Evolutionary conservation across 1,284 basidiomycete genomes (phyloP).

Genomic region (Microbotryum silenes-acaulis): DNA sequence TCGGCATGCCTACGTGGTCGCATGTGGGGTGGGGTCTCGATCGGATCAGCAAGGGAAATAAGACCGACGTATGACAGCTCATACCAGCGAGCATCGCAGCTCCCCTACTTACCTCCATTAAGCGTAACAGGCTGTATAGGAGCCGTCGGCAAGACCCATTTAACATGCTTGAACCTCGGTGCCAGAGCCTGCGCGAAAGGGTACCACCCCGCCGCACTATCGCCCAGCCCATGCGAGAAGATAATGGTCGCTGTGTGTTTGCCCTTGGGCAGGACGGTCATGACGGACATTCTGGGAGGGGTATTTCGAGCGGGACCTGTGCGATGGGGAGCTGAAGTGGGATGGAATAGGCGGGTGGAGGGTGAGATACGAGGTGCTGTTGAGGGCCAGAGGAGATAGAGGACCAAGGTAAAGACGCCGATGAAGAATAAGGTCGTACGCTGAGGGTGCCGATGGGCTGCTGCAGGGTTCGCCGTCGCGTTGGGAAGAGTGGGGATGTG

Average conservation of each 20-base stretch:
- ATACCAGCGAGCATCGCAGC: constrained; percentile 2
- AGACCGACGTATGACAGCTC: no score
- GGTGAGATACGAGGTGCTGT: neutral
- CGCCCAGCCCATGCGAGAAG: constrained; percentile 52
- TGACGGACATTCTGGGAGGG: neutral
- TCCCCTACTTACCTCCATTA: constrained; percentile 52
- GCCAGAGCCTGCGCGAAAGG: constrained; percentile 26
- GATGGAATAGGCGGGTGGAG: constrained; percentile 4
- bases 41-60: neutral
- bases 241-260: constrained; percentile 80
- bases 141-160: constrained; percentile 58
- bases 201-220: constrained; percentile 26
- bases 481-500: no score
- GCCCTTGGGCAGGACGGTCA: constrained; percentile 1
- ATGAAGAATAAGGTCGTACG: neutral
- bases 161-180: constrained; percentile 26
- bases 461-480: no score
- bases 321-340: neutral
- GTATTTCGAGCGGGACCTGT: neutral
- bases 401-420: neutral
- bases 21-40: neutral
- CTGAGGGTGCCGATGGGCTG: neutral
- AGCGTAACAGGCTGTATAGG: constrained; percentile 55
- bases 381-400: neutral
- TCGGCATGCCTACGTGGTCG: constrained; percentile 36